Evolutionary conservation across 768 basidiomycete species (phyloP).

Genomic region (Coprinopsis cinerea): DNA sequence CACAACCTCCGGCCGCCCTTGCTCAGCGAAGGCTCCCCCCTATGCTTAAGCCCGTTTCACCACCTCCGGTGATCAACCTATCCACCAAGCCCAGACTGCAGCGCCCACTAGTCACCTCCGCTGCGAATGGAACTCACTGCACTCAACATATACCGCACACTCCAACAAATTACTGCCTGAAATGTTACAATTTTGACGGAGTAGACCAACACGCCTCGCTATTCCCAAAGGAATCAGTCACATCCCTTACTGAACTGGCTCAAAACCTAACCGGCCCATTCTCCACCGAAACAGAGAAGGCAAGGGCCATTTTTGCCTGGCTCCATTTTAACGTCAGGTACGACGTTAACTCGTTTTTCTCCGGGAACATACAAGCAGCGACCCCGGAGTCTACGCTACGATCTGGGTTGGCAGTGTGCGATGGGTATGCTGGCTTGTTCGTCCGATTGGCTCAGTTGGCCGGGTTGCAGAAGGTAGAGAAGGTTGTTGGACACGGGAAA

Average conservation of each 20-base stretch:
- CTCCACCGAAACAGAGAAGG: slow-evolving; percentile 37
- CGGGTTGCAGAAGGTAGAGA: slow-evolving; percentile 27
- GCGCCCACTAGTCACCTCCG: background rate
- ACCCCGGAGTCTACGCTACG: slow-evolving; percentile 34
- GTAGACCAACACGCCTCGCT: slow-evolving; percentile 39
- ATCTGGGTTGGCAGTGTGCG: slow-evolving; percentile 43
- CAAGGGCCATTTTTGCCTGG: slow-evolving; percentile 42
- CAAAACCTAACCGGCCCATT: slow-evolving; percentile 37
- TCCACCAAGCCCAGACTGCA: slow-evolving; percentile 12
- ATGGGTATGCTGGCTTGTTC: slow-evolving; percentile 44
- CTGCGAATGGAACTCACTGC: background rate
- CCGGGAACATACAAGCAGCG: slow-evolving; percentile 30
- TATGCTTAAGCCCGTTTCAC: slow-evolving; percentile 10
- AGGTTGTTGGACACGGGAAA: slow-evolving; percentile 42
- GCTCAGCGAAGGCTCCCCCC: slow-evolving; percentile 4
- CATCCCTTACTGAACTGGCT: slow-evolving; percentile 34
- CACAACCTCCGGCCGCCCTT: background rate
- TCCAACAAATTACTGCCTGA: slow-evolving; percentile 27
- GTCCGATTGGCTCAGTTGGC: slow-evolving; percentile 30
- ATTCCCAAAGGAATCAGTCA: slow-evolving; percentile 36
- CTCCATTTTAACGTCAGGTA: slow-evolving; percentile 42
- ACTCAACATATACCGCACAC: background rate
- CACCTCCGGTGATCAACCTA: slow-evolving; percentile 13
- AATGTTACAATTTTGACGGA: slow-evolving; percentile 37
- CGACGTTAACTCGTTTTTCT: slow-evolving; percentile 37